These are phyloP conservation scores for Lasiodiplodia hormozganensis DNA, from an alignment of 2,329 filamentous ascomycete genomes.

Conservation along the genomic window DNA sequence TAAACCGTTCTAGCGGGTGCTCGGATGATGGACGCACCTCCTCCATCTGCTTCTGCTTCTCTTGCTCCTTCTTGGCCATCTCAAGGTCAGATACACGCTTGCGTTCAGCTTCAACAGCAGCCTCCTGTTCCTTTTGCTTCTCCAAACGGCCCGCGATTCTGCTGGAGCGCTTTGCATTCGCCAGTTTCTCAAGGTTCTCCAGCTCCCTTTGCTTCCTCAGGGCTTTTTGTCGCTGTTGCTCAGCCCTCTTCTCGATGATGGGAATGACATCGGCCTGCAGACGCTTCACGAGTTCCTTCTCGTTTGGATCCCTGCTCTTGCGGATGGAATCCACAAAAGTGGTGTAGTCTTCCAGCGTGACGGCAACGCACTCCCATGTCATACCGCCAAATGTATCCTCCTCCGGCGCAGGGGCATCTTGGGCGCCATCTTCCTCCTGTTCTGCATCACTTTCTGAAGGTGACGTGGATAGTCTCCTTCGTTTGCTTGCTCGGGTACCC, in stretches of 20 bases:
- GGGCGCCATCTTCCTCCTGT: slow-evolving; percentile 38
- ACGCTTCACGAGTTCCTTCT: slow-evolving; percentile 76
- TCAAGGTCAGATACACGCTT: slow-evolving; percentile 69
- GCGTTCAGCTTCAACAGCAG: slow-evolving; percentile 72
- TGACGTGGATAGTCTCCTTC: slow-evolving; percentile 66
- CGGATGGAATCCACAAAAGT: slow-evolving; percentile 73
- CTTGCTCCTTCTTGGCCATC: slow-evolving; percentile 66
- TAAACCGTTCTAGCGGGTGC: not conserved
- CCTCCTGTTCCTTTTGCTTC: slow-evolving; percentile 75
- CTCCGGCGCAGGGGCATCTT: slow-evolving; percentile 46
- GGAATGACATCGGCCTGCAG: slow-evolving; percentile 82
- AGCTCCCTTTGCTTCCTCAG: slow-evolving; percentile 81
- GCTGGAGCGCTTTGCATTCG: slow-evolving; percentile 92
- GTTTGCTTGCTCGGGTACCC: slow-evolving; percentile 71
- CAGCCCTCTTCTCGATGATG: slow-evolving; percentile 78
- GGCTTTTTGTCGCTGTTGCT: slow-evolving; percentile 72
- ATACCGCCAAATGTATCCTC: slow-evolving; percentile 75
- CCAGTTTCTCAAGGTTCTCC: slow-evolving; percentile 81
- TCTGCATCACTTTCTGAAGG: slow-evolving; percentile 51
- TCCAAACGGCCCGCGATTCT: slow-evolving; percentile 84
- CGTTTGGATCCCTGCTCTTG: slow-evolving; percentile 82
- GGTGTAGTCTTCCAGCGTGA: slow-evolving; percentile 79
- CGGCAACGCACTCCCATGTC: slow-evolving; percentile 90
- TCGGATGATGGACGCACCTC: slow-evolving; percentile 52
- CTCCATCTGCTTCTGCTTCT: slow-evolving; percentile 69